Evolutionary conservation across 2,329 filamentous ascomycete species (phyloP), one percentile per base, ranked within the genome.

Genomic region (Gremmenia infestans): DNA sequence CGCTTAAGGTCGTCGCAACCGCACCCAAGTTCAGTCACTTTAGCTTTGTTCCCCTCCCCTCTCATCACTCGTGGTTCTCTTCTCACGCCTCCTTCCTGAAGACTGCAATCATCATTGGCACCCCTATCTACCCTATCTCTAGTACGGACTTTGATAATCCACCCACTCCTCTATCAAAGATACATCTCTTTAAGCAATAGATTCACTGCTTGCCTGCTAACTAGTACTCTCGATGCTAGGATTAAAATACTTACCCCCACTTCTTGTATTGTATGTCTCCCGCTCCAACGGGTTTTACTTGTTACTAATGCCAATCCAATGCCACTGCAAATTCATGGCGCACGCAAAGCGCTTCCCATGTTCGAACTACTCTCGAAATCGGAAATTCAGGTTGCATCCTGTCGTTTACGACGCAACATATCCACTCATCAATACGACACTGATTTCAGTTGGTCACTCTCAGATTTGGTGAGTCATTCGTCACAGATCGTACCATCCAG

Each of bases 371-470:
- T 2, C 69, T 80, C 0, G 76, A 79, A 62, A 63, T 73, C 12
- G 76, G 76, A 14, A 73, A 74, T 50, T 62, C 79, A 1, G 70
- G 67, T 47, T 79, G 77, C 59, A 76, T 80, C 39, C 77, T 77
- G 76, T 79, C 2, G 71, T 75, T 58, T 70, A 74, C 28, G 77
- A 63, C 19, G 19, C 75, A 50, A 68, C 77, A 59, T 78, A 74
- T 57, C 78, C 77, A 0, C 66, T 80, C 11, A 65, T 79, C 22
- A 22, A 22, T 45, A 19, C 6, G 23, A 45, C 9, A 45, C 5
- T 22, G 42, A 45, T 6, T 14, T 45, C n/a, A 19, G 3, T 17
- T 19, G 19, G 4, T 19, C 19, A 22, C 23, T 25, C 5, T 35
- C 25, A 12, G 11, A 19, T 11, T 22, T 32, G 28, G 28, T 11